phyloP scores from a whole-genome alignment of 2,329 filamentous ascomycete genomes.

The Tolypocladium ophioglossoides region DNA sequence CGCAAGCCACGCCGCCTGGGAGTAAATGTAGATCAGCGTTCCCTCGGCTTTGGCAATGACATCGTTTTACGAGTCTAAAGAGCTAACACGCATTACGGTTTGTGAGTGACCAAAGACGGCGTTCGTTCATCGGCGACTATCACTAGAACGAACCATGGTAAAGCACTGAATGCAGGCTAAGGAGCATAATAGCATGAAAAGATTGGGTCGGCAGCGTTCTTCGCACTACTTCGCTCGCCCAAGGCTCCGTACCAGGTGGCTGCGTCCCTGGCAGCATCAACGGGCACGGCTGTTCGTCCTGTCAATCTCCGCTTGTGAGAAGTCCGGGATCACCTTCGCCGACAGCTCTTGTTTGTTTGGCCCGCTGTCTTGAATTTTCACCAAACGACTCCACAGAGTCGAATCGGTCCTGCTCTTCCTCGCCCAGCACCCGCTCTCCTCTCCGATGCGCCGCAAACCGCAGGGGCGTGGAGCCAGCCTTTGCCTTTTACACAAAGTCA shows the following conservation, averaged over 20 bases:
- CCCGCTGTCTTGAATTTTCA: constrained; percentile 1
- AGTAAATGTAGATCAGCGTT: no score
- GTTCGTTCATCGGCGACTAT: no score
- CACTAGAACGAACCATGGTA: no score
- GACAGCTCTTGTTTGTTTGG: constrained; percentile 2
- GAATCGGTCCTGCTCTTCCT: constrained; percentile 27
- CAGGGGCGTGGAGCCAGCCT: constrained; percentile 23
- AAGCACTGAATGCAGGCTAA: no score
- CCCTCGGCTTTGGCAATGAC: no score
- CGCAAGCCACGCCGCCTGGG: no score
- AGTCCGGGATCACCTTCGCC: not conserved
- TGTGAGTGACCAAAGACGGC: no score
- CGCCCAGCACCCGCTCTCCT: constrained; percentile 9
- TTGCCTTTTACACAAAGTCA: constrained; percentile 29
- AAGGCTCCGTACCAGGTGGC: no score
- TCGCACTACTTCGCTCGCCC: no score
- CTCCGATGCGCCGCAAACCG: constrained; percentile 28
- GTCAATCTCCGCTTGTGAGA: not conserved
- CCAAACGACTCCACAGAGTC: constrained; percentile 14
- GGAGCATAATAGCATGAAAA: not conserved
- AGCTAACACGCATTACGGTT: no score
- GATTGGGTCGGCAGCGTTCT: not conserved
- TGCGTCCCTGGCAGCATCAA: no score
- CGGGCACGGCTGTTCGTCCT: not conserved
- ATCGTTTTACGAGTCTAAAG: no score